Evolutionary conservation across 441 rosid genomes (phyloP), one percentile per base, ranked within the genome.

Genomic region (Theobroma grandiflorum): DNA sequence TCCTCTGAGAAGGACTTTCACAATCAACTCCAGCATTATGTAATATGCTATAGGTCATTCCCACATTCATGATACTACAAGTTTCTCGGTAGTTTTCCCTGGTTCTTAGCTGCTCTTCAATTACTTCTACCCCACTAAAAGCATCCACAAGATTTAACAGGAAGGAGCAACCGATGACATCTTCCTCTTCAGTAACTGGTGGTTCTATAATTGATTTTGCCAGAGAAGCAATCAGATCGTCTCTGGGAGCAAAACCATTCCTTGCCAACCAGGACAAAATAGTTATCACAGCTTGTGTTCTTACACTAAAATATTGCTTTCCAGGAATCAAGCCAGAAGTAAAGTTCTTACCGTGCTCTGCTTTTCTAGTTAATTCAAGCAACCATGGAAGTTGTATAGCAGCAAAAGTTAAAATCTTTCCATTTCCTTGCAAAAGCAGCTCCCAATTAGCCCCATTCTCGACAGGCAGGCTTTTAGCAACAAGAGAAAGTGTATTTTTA

Each of bases 161-260:
- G 84, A 95, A 83, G 37, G 97, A 90, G 86, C 96, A 95, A 31
- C 99, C 99, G 33, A 91, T 79, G 69, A 91, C 83, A 85, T 94
- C 99, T 74, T 93, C 98, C 87, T 90, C 95, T 87, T 92, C 97
- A 71, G 91, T 90, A 68, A 88, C 98, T 64, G 99, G 98, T 31
- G 92, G 95, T 85, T 95, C 98, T 55, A 95, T 81, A 77, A 95
- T 86, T 61, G 98, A 92, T 78, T 93, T 93, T 77, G 98, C 95
- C 78, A 95, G 84, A 84, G 93, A 85, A 81, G 93, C 92, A 79
- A 94, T 87, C 80, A 95, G 85, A 81, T 88, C 87, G 65, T 97
- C 99, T 89, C 82, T 91, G 72, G 99, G 98, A 81, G 97, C 86
- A 95, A 95, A 92, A 75, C 93, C 99, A 81, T 89, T 92, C 86